These are phyloP conservation scores for Orobanche coerulescens DNA, from an alignment of 257 asterid species.

Conservation along the genomic window DNA sequence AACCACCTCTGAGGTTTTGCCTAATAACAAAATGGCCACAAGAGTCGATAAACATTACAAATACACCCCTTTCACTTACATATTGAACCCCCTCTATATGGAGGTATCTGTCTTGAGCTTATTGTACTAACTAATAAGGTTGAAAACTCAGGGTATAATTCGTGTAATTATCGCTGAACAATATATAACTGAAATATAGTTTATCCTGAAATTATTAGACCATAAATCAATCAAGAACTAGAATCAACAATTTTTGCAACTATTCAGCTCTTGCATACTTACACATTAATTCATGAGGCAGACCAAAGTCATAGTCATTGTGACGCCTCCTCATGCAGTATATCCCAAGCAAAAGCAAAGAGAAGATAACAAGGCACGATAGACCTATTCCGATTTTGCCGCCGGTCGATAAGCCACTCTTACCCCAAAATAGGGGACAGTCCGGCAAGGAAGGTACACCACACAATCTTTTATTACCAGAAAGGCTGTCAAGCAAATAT, in stretches of 20 bases:
- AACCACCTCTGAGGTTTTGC: no score
- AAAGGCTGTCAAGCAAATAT: conserved; percentile 44
- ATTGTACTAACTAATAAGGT: no score
- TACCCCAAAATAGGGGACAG: conserved; percentile 81
- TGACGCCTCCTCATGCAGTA: conserved; percentile 52
- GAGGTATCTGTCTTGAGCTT: no score
- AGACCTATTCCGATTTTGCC: conserved; percentile 70
- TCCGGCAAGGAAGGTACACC: conserved; percentile 80
- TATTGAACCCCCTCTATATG: no score
- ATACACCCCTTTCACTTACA: no score
- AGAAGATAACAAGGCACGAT: conserved; percentile 41
- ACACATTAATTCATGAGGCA: conserved; percentile 73
- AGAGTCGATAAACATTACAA: no score
- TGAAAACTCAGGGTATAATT: no score
- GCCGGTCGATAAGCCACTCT: conserved; percentile 63
- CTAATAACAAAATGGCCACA: no score
- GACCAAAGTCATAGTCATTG: conserved; percentile 74
- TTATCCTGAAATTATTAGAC: no score
- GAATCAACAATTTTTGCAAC: neutral
- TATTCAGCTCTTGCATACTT: conserved; percentile 37
- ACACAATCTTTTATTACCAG: conserved; percentile 78
- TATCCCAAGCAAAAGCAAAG: conserved; percentile 32
- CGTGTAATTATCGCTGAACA: no score
- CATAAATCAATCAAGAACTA: no score
- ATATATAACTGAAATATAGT: no score